These are phyloP conservation scores for Xylariaceae sp. DNA, from an alignment of 2,329 filamentous ascomycete species.

Conservation along the genomic window DNA sequence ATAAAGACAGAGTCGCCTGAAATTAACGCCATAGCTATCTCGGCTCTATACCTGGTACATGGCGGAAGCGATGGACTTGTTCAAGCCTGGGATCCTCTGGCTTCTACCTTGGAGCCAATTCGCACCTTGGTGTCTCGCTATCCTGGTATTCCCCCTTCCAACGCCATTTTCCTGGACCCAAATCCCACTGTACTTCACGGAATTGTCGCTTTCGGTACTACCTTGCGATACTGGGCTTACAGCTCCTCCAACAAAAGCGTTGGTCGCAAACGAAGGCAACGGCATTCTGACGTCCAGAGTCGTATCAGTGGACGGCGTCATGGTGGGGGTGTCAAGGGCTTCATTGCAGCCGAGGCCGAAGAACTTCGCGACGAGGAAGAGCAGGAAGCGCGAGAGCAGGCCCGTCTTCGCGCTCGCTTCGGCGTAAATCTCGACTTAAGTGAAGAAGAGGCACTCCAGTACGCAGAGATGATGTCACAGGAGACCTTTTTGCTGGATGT, in stretches of 20 bases:
- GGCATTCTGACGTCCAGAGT: constrained; percentile 59
- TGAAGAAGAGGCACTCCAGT: constrained; percentile 60
- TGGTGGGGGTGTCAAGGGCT: constrained; percentile 67
- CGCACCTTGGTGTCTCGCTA: constrained; percentile 83
- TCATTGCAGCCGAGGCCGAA: constrained; percentile 79
- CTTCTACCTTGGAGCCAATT: constrained; percentile 70
- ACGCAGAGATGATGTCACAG: constrained; percentile 61
- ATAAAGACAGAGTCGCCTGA: constrained; percentile 89
- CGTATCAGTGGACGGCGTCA: constrained; percentile 47
- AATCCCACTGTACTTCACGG: constrained; percentile 82
- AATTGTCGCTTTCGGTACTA: constrained; percentile 78
- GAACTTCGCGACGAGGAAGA: constrained; percentile 72
- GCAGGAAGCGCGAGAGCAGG: constrained; percentile 60
- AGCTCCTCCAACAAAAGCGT: constrained; percentile 74
- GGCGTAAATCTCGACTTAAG: constrained; percentile 71
- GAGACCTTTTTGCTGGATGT: constrained; percentile 55
- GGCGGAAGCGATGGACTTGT: constrained; percentile 93
- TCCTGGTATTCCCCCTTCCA: constrained; percentile 73
- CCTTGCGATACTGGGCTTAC: constrained; percentile 90
- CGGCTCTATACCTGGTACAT: constrained; percentile 82
- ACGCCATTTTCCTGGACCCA: constrained; percentile 80
- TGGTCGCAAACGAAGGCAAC: constrained; percentile 71
- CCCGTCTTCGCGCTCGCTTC: constrained; percentile 71
- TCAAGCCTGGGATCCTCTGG: constrained; percentile 94
- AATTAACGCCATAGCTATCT: constrained; percentile 75